Evolutionary conservation across 768 basidiomycete genomes (phyloP), one percentile per base, ranked within the genome.

Genomic region (Cantharellus anzutake): DNA sequence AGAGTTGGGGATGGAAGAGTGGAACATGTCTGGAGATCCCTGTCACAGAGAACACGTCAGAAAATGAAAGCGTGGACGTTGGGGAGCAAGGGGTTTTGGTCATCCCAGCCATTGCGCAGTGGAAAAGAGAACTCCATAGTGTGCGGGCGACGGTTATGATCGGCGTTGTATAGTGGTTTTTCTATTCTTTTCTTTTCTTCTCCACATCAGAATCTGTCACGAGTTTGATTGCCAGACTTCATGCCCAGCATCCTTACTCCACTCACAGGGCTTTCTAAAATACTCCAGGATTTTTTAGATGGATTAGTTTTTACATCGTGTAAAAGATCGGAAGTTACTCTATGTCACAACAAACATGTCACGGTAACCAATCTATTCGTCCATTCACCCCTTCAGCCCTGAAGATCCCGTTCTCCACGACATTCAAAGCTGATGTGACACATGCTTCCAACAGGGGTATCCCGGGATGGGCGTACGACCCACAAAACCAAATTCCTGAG

Each of bases 1-100:
- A 92, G 74, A 88, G 85, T 63, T 94, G 90, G 92, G 92, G 91
- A 0, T 93, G 91, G 91, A 91, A 90, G 72, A 77, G 76, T 58
- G 42, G 56, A 37, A 38, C 56, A 14, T 57, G 56, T 35, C 37
- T 57, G 14, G 56, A 77, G 62, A 66, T 79, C 35, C 52, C 52
- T 11, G 35, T 11, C 52, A 37, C 7, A 37, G 38, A 11, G 7
- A 11, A 37, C 11, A 37, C 7, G 52, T 37, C 35, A 7, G 52
- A 11, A 55, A 7, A 7, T 11, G 52, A 11, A 37, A 37, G 52
- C 11, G 52, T 7, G 11, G 52, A 37, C 14, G 38, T 7, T 37
- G 7, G 11, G 7, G 52, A 55, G 35, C 11, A 37, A 37, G 7
- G 7, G 35, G 38, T 7, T 7, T 37, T 7, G 35, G 7, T 7